These are phyloP conservation scores for Ophiobolus disseminans DNA, from an alignment of 2,329 filamentous ascomycete genomes.

Conservation along the genomic window DNA sequence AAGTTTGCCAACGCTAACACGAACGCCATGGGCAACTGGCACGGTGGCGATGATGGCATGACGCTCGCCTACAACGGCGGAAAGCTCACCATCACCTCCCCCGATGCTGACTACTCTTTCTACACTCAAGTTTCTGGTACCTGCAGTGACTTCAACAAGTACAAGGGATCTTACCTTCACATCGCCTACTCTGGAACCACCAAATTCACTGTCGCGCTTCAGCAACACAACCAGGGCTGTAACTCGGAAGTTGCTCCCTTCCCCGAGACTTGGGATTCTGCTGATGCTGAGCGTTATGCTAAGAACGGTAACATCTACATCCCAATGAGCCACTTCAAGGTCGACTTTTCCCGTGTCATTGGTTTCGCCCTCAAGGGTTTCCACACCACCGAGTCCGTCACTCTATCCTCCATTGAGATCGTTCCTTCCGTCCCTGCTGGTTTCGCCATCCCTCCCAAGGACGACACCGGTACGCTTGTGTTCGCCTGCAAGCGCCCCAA, in stretches of 20 bases:
- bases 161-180: constrained; percentile 67
- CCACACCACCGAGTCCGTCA: constrained; percentile 60
- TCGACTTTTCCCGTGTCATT: constrained; percentile 63
- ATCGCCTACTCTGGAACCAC: constrained; percentile 68
- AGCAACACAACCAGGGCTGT: constrained; percentile 71
- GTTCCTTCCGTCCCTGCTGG: constrained; percentile 61
- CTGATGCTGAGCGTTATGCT: constrained; percentile 68
- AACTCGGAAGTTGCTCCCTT: constrained; percentile 63
- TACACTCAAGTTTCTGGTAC: constrained; percentile 64
- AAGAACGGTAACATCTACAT: constrained; percentile 67
- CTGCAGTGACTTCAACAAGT: constrained; percentile 64
- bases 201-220: constrained; percentile 69
- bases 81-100: constrained; percentile 63
- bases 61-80: constrained; percentile 59
- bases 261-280: constrained; percentile 71
- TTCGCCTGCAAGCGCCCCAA: constrained; percentile 72
- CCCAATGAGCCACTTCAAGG: constrained; percentile 70
- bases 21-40: constrained; percentile 70
- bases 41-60: constrained; percentile 69
- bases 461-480: constrained; percentile 66
- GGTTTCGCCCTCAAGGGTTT: constrained; percentile 71
- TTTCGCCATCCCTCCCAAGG: constrained; percentile 64
- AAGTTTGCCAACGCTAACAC: constrained; percentile 60
- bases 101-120: constrained; percentile 67
- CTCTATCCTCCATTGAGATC: constrained; percentile 67